These are phyloP conservation scores for Telfairia occidentalis DNA, from an alignment of 331 rosid species.

Conservation along the genomic window DNA sequence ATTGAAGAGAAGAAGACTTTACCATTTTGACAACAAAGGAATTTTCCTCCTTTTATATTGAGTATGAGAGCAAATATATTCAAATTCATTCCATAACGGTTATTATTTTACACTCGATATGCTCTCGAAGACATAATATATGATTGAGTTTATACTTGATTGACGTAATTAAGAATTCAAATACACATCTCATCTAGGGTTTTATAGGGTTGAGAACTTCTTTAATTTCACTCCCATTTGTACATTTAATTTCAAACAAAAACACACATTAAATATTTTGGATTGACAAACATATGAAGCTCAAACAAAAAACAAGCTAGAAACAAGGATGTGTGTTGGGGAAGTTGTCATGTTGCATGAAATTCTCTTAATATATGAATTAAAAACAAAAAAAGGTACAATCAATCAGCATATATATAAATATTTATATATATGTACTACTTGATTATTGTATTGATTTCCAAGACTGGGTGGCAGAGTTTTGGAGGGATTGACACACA, in stretches of 20 bases:
- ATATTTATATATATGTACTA: not conserved
- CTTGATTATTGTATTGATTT: not conserved
- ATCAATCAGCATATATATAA: not conserved
- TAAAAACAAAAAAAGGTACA: not conserved
- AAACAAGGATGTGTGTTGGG: not conserved
- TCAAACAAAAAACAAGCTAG: not conserved
- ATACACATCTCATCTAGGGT: not conserved
- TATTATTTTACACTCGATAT: not conserved
- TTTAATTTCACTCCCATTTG: not conserved
- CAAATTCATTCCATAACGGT: not conserved
- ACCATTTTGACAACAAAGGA: not conserved
- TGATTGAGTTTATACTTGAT: not conserved
- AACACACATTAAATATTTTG: not conserved
- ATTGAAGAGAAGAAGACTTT: not conserved
- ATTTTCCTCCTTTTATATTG: not conserved
- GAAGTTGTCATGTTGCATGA: not conserved
- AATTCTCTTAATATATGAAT: slow-evolving; percentile 5
- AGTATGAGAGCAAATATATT: not conserved
- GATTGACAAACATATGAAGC: not conserved
- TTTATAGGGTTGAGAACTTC: not conserved
- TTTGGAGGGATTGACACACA: slow-evolving; percentile 5
- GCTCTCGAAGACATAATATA: not conserved
- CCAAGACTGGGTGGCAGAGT: slow-evolving; percentile 9
- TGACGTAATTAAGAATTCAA: not conserved
- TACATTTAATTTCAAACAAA: not conserved